phyloP scores from a whole-genome alignment of 495 filamentous ascomycete genomes.

The Neurospora discreta region DNA sequence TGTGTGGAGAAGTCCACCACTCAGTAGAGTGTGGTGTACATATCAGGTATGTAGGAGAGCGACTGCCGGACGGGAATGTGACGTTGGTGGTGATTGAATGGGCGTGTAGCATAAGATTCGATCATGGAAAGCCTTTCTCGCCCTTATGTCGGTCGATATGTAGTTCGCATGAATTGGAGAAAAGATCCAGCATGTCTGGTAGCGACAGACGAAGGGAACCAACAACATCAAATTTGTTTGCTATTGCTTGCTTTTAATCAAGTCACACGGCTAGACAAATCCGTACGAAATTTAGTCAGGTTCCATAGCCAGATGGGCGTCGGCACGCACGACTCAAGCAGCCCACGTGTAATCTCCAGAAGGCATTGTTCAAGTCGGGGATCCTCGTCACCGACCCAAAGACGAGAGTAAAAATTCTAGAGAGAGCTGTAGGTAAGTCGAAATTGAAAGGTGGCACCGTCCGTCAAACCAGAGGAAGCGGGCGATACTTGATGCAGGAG shows the following conservation, averaged over 20 bases:
- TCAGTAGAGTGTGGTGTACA: background rate
- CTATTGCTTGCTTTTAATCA: too few species aligned
- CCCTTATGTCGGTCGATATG: background rate
- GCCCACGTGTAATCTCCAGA: background rate
- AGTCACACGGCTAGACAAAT: conserved; percentile 1
- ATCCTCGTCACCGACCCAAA: background rate
- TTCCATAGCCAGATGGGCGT: background rate
- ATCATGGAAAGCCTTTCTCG: background rate
- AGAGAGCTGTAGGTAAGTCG: background rate
- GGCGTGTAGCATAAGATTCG: background rate
- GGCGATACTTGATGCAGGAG: background rate
- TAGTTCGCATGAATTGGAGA: background rate
- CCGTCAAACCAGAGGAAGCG: background rate
- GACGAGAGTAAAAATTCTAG: background rate
- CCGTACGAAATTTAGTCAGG: conserved; percentile 14
- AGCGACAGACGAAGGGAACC: too few species aligned
- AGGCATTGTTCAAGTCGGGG: background rate
- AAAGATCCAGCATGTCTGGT: background rate
- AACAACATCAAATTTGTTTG: too few species aligned
- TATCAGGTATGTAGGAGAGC: background rate
- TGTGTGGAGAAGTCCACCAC: background rate
- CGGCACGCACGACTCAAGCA: background rate
- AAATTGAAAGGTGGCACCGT: background rate
- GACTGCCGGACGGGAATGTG: background rate
- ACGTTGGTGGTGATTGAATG: background rate